Percentiles rank a stretch among this genome's conserved stretches.
Conservation (phyloP, 75 land plant species). For the Cunninghamia lanceolata region DNA sequence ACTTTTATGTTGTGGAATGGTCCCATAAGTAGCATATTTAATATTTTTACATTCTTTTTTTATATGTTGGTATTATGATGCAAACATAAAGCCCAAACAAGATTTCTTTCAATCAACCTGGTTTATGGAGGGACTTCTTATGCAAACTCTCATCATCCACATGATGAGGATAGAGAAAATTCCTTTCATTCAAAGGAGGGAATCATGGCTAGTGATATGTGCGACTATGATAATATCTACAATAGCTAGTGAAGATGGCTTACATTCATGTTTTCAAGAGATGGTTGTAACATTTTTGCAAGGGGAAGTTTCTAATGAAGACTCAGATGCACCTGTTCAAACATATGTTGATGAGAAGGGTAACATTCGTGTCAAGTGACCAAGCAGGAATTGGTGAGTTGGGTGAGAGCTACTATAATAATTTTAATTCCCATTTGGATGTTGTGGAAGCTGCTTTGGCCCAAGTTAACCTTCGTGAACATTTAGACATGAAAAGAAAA, state of each 20-base stretch:
- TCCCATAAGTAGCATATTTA: conserved; percentile 35
- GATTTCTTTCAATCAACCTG: conserved; percentile 41
- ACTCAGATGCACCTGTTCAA: too few relatives aligned
- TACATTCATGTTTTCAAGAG: conserved; percentile 36
- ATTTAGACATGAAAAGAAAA: conserved; percentile 28
- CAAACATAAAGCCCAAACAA: background rate
- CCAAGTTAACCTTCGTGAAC: conserved; percentile 20
- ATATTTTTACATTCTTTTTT: conserved; percentile 31
- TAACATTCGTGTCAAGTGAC: too few relatives aligned
- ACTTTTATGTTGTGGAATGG: conserved; percentile 56
- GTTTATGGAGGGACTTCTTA: too few relatives aligned
- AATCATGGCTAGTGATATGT: conserved; percentile 45
- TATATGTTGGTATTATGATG: too few relatives aligned
- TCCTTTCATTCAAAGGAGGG: conserved; percentile 47
- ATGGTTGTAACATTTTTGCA: conserved; percentile 52
- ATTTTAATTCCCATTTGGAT: conserved; percentile 16
- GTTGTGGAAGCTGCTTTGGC: conserved; percentile 16
- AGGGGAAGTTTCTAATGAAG: too few relatives aligned
- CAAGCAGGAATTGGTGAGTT: conserved; percentile 11
- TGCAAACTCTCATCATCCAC: too few relatives aligned
- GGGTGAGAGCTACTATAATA: conserved; percentile 8
- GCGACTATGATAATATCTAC: conserved; percentile 34
- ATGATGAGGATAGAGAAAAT: conserved; percentile 51
- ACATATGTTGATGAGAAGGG: too few relatives aligned
- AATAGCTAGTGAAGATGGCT: conserved; percentile 31